These are phyloP conservation scores for Rhodocollybia butyracea DNA, from an alignment of 768 basidiomycete species.

Conservation along the genomic window DNA sequence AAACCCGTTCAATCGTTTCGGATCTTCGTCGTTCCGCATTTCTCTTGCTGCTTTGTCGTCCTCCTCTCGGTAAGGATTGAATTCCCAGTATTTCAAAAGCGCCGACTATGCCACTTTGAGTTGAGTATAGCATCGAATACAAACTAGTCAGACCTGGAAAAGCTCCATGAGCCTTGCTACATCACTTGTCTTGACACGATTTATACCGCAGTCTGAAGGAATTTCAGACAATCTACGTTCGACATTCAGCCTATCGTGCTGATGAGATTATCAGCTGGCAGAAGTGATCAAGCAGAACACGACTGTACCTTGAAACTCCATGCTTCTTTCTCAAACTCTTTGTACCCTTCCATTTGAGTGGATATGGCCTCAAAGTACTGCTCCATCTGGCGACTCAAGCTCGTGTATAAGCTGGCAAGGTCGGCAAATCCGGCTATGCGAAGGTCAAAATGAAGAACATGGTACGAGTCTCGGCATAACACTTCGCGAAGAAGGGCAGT, in stretches of 20 bases:
- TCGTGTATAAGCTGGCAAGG: conserved; percentile 70
- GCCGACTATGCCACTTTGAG: conserved; percentile 44
- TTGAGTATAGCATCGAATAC: neutral
- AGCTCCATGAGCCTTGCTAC: conserved; percentile 82
- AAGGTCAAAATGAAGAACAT: conserved; percentile 82
- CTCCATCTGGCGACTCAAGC: conserved; percentile 79
- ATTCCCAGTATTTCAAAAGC: conserved; percentile 71
- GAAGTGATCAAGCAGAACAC: neutral
- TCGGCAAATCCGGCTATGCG: conserved; percentile 85
- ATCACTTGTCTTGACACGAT: conserved; percentile 68
- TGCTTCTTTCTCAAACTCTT: conserved; percentile 70
- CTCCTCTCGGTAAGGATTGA: conserved; percentile 40
- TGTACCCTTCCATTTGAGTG: conserved; percentile 55
- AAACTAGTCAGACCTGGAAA: conserved; percentile 53
- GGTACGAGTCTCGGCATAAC: conserved; percentile 62
- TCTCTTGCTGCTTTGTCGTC: conserved; percentile 24
- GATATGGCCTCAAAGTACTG: conserved; percentile 71
- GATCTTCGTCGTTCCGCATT: conserved; percentile 26
- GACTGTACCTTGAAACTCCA: conserved; percentile 71
- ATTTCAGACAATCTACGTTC: conserved; percentile 57
- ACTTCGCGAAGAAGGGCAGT: conserved; percentile 79
- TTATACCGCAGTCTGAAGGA: conserved; percentile 38
- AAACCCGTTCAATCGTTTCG: no score
- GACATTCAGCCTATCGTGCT: conserved; percentile 78
- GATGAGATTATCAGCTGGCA: conserved; percentile 10